Evolutionary conservation across 1,139 yeast genomes (phyloP).

Genomic region (Saccharomyces hybrid): DNA sequence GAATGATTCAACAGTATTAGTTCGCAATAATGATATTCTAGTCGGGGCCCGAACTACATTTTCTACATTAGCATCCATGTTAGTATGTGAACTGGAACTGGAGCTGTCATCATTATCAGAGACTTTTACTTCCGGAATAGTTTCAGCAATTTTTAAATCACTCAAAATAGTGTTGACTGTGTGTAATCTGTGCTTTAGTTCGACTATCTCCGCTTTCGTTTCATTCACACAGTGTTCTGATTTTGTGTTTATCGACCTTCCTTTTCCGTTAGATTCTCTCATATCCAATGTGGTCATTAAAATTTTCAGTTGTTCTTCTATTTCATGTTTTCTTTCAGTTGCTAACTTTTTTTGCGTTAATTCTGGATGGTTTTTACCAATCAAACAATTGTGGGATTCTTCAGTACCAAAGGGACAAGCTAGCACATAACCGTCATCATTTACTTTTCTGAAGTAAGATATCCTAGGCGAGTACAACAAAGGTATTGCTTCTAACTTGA

Average conservation of each 20-base stretch:
- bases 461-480: constrained; percentile 66
- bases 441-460: constrained; percentile 65
- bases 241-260: constrained; percentile 5
- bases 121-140: constrained; percentile 26
- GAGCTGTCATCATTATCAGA: constrained; percentile 20
- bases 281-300: constrained; percentile 7
- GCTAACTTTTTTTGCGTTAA: constrained; percentile 44
- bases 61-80: background rate
- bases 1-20: constrained; percentile 28
- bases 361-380: constrained; percentile 52
- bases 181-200: constrained; percentile 35
- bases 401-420: constrained; percentile 64
- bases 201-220: constrained; percentile 33
- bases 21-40: constrained; percentile 10
- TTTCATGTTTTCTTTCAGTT: constrained; percentile 35
- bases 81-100: background rate
- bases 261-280: constrained; percentile 4
- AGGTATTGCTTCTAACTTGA: constrained; percentile 50
- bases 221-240: constrained; percentile 17
- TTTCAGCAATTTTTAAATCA: constrained; percentile 28
- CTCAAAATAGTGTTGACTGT: constrained; percentile 33
- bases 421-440: constrained; percentile 43
- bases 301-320: constrained; percentile 36
- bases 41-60: background rate
- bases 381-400: constrained; percentile 55